phyloP scores from a whole-genome alignment of 805 yeast species.

The Spathaspora sp. region DNA sequence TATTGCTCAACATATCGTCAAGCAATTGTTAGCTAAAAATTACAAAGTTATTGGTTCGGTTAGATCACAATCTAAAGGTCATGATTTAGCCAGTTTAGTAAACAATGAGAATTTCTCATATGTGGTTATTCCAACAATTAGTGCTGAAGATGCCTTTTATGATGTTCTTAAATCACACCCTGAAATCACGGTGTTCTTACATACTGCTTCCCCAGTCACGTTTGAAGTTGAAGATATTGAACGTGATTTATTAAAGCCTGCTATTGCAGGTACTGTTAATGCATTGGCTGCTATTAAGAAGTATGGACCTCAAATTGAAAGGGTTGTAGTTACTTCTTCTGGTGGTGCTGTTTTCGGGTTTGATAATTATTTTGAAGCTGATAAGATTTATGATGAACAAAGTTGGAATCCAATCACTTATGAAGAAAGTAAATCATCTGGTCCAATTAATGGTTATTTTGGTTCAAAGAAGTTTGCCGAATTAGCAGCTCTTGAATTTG shows the following conservation, averaged over 20 bases:
- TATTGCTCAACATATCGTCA: conserved; percentile 47
- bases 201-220: conserved; percentile 55
- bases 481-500: conserved; percentile 26
- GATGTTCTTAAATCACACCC: conserved; percentile 40
- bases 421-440: conserved; percentile 33
- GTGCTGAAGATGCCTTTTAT: conserved; percentile 41
- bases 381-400: conserved; percentile 13
- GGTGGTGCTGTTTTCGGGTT: conserved; percentile 36
- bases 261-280: conserved; percentile 48
- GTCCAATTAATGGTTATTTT: conserved; percentile 22
- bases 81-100: conserved; percentile 18
- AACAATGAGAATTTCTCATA: conserved; percentile 13
- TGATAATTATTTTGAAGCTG: conserved; percentile 16
- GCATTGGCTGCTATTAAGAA: conserved; percentile 44
- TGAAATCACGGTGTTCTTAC: conserved; percentile 50
- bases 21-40: conserved; percentile 31
- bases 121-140: conserved; percentile 42
- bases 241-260: conserved; percentile 47
- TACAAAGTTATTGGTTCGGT: conserved; percentile 51
- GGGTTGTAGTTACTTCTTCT: conserved; percentile 52
- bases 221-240: conserved; percentile 37
- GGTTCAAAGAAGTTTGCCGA: conserved; percentile 24
- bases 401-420: conserved; percentile 33
- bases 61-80: conserved; percentile 43
- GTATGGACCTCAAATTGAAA: conserved; percentile 36